Percentiles rank a stretch among this genome's conserved stretches.
Conservation (phyloP, 192 early-diverging fungal genomes). For the Backusella circina region DNA sequence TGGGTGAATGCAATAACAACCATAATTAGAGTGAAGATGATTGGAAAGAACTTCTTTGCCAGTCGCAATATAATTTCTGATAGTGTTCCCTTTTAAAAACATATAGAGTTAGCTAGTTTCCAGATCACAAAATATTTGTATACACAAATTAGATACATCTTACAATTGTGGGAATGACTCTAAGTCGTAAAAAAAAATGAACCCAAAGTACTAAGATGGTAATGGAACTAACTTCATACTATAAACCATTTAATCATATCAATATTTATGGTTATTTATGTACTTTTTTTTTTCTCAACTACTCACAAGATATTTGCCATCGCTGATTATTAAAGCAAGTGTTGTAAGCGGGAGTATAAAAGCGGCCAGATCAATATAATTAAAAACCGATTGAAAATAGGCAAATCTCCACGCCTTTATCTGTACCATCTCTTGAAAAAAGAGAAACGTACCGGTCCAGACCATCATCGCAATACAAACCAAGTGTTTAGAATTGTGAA, state of each 20-base stretch:
- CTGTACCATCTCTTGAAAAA: slow-evolving; percentile 4
- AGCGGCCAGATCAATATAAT: neutral
- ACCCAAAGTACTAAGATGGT: slow-evolving; percentile 4
- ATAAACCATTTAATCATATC: neutral
- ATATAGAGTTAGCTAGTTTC: neutral
- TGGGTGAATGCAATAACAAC: slow-evolving; percentile 1
- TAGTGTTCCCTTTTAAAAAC: neutral
- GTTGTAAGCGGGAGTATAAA: neutral
- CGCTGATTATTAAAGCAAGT: neutral
- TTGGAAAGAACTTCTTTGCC: neutral
- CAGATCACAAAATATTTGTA: neutral
- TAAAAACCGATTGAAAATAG: slow-evolving; percentile 1
- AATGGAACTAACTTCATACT: neutral
- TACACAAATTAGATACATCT: neutral
- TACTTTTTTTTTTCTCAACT: neutral
- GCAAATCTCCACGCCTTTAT: neutral
- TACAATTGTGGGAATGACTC: slow-evolving; percentile 5
- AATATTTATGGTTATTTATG: neutral
- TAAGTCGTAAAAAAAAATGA: slow-evolving; percentile 1
- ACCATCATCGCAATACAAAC: neutral
- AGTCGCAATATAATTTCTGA: slow-evolving; percentile 5
- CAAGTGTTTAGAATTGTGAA: neutral
- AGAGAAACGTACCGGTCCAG: neutral
- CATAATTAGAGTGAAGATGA: neutral
- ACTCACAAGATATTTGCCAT: neutral